Evolutionary conservation across 2,329 filamentous ascomycete genomes (phyloP).

Genomic region (Huntiella moniliformis): DNA sequence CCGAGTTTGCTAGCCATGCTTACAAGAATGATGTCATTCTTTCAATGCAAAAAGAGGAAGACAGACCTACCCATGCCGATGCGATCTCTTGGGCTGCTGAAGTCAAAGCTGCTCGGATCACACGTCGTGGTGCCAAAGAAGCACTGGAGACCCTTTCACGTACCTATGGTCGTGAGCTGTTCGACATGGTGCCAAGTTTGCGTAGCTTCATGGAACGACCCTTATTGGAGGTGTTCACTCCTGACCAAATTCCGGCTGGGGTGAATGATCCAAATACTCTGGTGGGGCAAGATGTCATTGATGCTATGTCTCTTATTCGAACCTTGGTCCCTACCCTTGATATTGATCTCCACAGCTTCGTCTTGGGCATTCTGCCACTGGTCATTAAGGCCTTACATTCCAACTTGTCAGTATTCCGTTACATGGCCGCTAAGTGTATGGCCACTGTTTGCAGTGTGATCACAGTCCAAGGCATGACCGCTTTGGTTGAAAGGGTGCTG

Average conservation of each 20-base stretch:
- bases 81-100: slow-evolving; percentile 79
- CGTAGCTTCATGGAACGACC: slow-evolving; percentile 65
- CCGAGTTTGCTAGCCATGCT: slow-evolving; percentile 77
- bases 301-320: slow-evolving; percentile 80
- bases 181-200: slow-evolving; percentile 72
- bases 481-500: slow-evolving; percentile 79
- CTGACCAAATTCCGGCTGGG: slow-evolving; percentile 45
- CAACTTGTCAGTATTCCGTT: slow-evolving; percentile 76
- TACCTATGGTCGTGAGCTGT: slow-evolving; percentile 58
- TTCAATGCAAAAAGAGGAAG: slow-evolving; percentile 92
- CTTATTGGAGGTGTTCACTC: slow-evolving; percentile 53
- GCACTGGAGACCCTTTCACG: slow-evolving; percentile 72
- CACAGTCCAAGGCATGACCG: slow-evolving; percentile 86
- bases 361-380: slow-evolving; percentile 66
- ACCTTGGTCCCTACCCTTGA: slow-evolving; percentile 86
- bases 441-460: slow-evolving; percentile 96
- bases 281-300: slow-evolving; percentile 80
- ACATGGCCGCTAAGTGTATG: slow-evolving; percentile 92
- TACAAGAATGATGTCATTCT: slow-evolving; percentile 62
- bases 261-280: slow-evolving; percentile 55
- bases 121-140: slow-evolving; percentile 81
- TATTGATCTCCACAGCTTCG: slow-evolving; percentile 53
- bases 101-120: slow-evolving; percentile 73
- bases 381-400: slow-evolving; percentile 79
- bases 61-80: slow-evolving; percentile 80